Evolutionary conservation across 2,329 filamentous ascomycete genomes (phyloP).

Genomic region (Diplodia intermedia): DNA sequence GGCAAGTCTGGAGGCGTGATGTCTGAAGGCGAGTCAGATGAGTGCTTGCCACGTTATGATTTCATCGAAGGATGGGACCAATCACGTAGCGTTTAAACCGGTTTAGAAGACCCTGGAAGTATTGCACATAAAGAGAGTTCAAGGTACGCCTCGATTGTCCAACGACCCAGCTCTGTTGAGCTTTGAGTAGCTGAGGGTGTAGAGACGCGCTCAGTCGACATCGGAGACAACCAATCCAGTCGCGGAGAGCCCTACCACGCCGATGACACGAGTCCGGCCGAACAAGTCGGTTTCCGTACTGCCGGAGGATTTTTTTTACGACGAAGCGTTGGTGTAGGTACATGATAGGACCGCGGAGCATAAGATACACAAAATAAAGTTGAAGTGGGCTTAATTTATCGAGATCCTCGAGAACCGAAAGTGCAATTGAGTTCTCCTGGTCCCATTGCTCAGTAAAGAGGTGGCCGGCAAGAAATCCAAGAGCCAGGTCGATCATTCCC

Average conservation of each 20-base stretch:
- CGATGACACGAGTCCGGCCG: background rate
- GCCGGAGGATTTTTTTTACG: background rate
- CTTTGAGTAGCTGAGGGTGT: background rate
- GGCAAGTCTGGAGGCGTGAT: no score
- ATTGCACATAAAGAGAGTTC: background rate
- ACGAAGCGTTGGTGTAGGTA: no score
- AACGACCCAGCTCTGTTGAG: background rate
- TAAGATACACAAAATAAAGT: background rate
- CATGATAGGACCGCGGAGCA: background rate
- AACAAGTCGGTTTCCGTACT: background rate
- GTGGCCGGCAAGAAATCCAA: conserved; percentile 18
- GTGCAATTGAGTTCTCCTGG: background rate
- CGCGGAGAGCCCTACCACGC: no score
- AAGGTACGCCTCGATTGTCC: background rate
- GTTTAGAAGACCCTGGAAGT: background rate
- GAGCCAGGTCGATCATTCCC: conserved; percentile 65
- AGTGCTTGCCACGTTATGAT: background rate
- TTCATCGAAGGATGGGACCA: background rate
- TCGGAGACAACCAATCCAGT: no score
- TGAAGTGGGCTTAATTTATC: background rate
- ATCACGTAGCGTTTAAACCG: background rate
- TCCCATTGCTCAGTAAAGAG: background rate
- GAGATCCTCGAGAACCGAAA: background rate
- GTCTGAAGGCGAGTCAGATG: no score
- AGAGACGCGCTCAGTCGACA: background rate